Percentiles rank a stretch among this genome's conserved stretches.
These are phyloP conservation scores for Sporothrix luriei DNA, from an alignment of 2,329 filamentous ascomycete species.

Conservation along the genomic window DNA sequence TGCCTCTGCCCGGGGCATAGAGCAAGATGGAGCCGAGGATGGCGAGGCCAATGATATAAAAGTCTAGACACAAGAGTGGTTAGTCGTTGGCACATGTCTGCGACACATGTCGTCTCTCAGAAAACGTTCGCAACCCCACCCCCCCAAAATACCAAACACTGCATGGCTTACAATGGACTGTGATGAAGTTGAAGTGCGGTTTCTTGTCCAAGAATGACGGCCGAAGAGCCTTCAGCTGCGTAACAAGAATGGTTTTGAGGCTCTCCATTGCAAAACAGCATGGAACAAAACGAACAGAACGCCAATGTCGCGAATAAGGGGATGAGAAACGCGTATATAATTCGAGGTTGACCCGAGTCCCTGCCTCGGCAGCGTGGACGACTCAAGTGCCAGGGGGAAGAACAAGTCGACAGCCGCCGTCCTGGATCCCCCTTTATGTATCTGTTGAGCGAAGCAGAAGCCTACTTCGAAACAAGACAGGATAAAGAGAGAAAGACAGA, in stretches of 20 bases:
- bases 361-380: constrained; percentile 8
- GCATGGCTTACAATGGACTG: constrained; percentile 67
- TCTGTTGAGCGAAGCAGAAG: constrained; percentile 9
- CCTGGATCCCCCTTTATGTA: constrained; percentile 10
- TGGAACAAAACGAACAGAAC: not conserved
- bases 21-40: constrained; percentile 77
- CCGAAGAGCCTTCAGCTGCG: constrained; percentile 54
- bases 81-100: not conserved
- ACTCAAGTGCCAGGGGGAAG: not conserved
- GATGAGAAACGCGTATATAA: not conserved
- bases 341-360: not conserved
- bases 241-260: constrained; percentile 41
- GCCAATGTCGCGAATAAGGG: not conserved
- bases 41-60: constrained; percentile 75
- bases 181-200: constrained; percentile 79
- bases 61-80: constrained; percentile 37
- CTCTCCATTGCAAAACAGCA: constrained; percentile 31
- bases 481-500: not conserved
- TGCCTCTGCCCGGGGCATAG: constrained; percentile 60
- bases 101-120: not conserved
- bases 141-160: not conserved
- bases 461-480: not conserved
- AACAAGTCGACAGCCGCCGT: not conserved
- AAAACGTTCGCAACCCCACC: not conserved
- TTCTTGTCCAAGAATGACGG: constrained; percentile 61